Base-by-base conservation (phyloP, 2,329 filamentous ascomycete genomes). In the Diplodia scrobiculata region DNA sequence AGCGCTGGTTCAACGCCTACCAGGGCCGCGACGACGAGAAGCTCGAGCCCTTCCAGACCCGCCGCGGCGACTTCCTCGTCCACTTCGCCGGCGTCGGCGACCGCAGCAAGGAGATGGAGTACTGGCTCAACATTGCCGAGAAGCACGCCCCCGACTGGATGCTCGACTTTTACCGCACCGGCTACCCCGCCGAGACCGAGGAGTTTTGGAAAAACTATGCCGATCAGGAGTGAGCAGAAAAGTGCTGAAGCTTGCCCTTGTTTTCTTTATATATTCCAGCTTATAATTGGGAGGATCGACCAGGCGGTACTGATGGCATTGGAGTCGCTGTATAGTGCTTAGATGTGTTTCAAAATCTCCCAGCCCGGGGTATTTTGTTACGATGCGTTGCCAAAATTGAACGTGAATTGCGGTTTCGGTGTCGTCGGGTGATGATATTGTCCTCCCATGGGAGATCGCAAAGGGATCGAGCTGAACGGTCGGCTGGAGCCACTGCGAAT, bases 1-100 rank as follows among this genome's bases (percentile, higher is more conserved):
- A 80, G 66, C 69, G 79, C 5, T 80, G 78, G 79, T 80, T 81
- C 71, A 81, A 81, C 66, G 76, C 77, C 0, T 81, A 80, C 54
- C 73, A 78, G 52, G 76, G 75, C 25, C 76, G 77, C 58, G 73
- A 76, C 52, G 75, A 76, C 64, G 74, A 77, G 63, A 78, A 73
- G 1, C 67, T 79, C 34, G 68, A 73, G 2, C 71, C 74, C 9
- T 25, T 29, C 27, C 50, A 14, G 75, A 73, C 76, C 2, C 73
- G 77, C 13, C 72, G 76, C 41, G 79, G 79, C 2, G 79, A 81
- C 60, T 75, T 79, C 60, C 68, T 81, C 9, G 77, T 80, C 17
- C 79, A 81, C 68, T 80, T 81, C 62, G 76, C 79, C 4, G 78
- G 79, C 0, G 71, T 76, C 1, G 68, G 67, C 1, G 69, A 77